Evolutionary conservation across 177 flowering plant genomes (phyloP), one percentile per base, ranked within the genome.

Genomic region (Telopea speciosissima): DNA sequence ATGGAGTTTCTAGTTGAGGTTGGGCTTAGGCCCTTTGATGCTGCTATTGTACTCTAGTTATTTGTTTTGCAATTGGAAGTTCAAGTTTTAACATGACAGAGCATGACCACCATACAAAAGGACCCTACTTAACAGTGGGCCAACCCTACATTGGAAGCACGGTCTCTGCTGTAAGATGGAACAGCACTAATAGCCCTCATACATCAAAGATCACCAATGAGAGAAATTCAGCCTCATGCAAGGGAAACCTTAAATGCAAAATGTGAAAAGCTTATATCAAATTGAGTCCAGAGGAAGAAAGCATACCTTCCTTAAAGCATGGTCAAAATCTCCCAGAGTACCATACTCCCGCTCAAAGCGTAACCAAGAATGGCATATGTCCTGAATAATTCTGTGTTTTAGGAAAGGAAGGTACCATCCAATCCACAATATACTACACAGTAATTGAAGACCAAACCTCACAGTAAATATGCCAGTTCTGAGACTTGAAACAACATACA

Each of bases 331-430:
- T 72, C 90, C 96, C 68, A 95, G 79, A 6, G 87, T 83, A 31
- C 98, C 99, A 78, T 71, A 85, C 73, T 93, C 92, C 84, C 97
- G 84, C 84, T 95, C 99, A 80, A 95, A 95, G 40, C 91, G 89
- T 65, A 95, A 65, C 99, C 99, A 95, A 25, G 88, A 83, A 74
- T 86, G 81, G 79, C 99, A 95, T 66, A 95, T 88, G 69, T 95
- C 99, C 99, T 95, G 91, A 84, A 92, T 68, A 80, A 85, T 83
- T 87, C 83, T 87, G 82, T 85, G 80, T 79, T 80, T 89, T 86
- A 88, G 95, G 66, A 82, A 80, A 84, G 76, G 85, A 80, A 82
- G 60, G 76, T 79, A 84, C 81, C 88, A 88, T 85, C 80, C 74
- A 81, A 83, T 83, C 71, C 83, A 85, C 63, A 76, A 70, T 70